Evolutionary conservation across 192 early-diverging fungal genomes (phyloP).

Genomic region (Rhizoclosmatium sp.): DNA sequence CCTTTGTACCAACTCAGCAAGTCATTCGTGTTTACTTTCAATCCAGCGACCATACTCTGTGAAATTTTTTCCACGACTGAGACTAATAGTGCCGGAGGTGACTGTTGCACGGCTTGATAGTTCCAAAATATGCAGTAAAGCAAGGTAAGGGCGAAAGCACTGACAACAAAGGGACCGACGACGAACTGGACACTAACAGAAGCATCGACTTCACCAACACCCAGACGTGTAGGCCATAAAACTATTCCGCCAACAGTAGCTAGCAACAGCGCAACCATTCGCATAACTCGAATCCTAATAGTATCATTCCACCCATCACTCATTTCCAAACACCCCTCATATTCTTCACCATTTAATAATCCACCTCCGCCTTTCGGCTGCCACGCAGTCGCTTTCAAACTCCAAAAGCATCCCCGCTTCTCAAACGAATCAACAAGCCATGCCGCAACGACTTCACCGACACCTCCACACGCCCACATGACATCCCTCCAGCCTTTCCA

Average conservation of each 20-base stretch:
- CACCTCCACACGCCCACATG: constrained; percentile 5
- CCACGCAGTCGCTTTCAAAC: neutral
- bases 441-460: constrained; percentile 10
- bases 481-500: constrained; percentile 29
- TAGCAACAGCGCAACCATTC: constrained; percentile 1
- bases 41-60: neutral
- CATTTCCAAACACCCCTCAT: neutral
- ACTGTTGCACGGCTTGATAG: neutral
- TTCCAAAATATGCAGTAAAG: constrained; percentile 13
- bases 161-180: constrained; percentile 7
- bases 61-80: neutral
- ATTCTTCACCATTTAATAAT: neutral
- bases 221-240: neutral
- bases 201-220: constrained; percentile 9
- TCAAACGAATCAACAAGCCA: constrained; percentile 13
- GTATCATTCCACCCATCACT: neutral
- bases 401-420: neutral
- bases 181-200: constrained; percentile 3
- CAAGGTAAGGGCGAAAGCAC: neutral
- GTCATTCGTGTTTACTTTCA: neutral
- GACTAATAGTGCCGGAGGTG: neutral
- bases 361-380: neutral
- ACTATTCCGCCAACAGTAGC: neutral
- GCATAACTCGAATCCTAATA: constrained; percentile 9
- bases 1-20: neutral